Conservation (phyloP, 1,284 basidiomycete genomes). For the Cutaneotrichosporon cavernicola region DNA sequence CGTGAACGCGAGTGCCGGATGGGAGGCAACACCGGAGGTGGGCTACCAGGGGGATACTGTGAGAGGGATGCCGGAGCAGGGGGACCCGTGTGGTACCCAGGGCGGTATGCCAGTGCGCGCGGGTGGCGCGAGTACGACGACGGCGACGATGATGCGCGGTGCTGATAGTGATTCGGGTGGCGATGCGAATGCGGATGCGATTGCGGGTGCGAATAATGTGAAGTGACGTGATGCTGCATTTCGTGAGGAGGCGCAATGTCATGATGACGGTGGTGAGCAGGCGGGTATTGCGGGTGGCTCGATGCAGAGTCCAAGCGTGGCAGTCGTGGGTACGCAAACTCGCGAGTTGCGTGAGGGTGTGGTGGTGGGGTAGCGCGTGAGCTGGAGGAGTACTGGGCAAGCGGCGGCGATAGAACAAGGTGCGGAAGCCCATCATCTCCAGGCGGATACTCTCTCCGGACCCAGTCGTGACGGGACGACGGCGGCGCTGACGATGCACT, state of each 20-base stretch:
- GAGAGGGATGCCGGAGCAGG: neutral
- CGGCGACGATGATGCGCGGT: slow-evolving; percentile 3
- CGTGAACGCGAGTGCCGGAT: slow-evolving; percentile 20
- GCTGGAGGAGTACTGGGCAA: neutral
- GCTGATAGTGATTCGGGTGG: neutral
- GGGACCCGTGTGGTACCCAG: neutral
- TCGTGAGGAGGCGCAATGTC: slow-evolving; percentile 9
- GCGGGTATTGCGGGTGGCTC: slow-evolving; percentile 9
- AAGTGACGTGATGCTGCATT: slow-evolving; percentile 6
- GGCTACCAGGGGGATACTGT: slow-evolving; percentile 8
- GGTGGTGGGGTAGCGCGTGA: neutral
- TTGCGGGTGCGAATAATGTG: neutral
- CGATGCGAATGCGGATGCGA: slow-evolving; percentile 11
- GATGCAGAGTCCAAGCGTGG: slow-evolving; percentile 20
- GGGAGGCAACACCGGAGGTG: slow-evolving; percentile 20
- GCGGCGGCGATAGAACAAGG: slow-evolving; percentile 4
- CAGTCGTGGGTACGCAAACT: slow-evolving; percentile 16
- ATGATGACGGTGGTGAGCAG: slow-evolving; percentile 1
- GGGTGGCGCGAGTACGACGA: slow-evolving; percentile 2
- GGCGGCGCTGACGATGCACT: slow-evolving; percentile 14
- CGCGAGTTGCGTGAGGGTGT: neutral
- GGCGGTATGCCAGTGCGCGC: slow-evolving; percentile 1
- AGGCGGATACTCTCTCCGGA: slow-evolving; percentile 12
- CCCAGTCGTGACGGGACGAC: slow-evolving; percentile 16
- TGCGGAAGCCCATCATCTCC: slow-evolving; percentile 29